Evolutionary conservation across 305 asterid species (phyloP).

Genomic region (Vinca major): DNA sequence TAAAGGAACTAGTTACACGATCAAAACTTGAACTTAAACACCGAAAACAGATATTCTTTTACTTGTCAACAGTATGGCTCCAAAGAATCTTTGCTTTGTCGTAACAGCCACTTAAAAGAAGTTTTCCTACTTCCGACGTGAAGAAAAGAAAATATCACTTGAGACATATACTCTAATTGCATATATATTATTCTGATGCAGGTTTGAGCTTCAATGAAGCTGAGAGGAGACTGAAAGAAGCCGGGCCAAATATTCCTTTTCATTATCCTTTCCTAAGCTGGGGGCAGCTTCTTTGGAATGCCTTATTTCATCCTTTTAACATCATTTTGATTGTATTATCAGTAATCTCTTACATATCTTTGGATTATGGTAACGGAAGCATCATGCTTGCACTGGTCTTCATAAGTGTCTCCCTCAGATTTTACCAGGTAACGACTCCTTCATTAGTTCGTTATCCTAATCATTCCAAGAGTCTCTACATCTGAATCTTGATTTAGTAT

Average conservation of each 20-base stretch:
- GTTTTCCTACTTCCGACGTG: not conserved
- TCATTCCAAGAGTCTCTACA: not conserved
- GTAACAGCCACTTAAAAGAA: not conserved
- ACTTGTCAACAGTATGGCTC: not conserved
- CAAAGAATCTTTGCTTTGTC: not conserved
- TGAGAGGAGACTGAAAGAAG: slow-evolving; percentile 18
- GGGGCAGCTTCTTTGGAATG: slow-evolving; percentile 22
- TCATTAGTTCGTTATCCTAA: not conserved
- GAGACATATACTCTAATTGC: not conserved
- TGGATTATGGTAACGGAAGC: slow-evolving; percentile 20
- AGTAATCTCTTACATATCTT: slow-evolving; percentile 16
- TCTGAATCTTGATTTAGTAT: not conserved
- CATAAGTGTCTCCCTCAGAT: slow-evolving; percentile 22
- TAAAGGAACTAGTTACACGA: not conserved
- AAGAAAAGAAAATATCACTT: not conserved
- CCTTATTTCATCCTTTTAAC: slow-evolving; percentile 22
- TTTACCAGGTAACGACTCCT: slow-evolving; percentile 13
- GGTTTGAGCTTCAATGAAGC: slow-evolving; percentile 25
- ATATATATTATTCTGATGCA: slow-evolving; percentile 5
- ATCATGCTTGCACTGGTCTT: slow-evolving; percentile 21
- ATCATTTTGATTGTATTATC: slow-evolving; percentile 18
- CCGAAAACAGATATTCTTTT: not conserved
- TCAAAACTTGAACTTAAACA: not conserved
- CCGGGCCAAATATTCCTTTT: slow-evolving; percentile 18
- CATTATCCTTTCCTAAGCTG: slow-evolving; percentile 13